A percentile compares a stretch with the other conserved stretches of the same genome.
phyloP scores from a whole-genome alignment of 2,329 filamentous ascomycete genomes.

The Mycogone perniciosa region DNA sequence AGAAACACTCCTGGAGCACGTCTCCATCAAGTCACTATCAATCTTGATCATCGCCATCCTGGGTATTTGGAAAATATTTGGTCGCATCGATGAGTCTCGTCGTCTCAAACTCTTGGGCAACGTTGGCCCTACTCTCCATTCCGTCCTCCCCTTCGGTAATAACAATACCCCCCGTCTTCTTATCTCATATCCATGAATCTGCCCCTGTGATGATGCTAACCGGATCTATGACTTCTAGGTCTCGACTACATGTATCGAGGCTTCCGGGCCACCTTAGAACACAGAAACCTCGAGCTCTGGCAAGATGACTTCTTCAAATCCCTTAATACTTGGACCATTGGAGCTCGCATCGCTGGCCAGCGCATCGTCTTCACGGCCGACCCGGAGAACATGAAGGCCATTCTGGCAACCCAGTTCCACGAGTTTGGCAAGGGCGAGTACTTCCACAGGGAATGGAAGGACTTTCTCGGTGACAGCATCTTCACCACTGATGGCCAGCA shows the following conservation, averaged over 20 bases:
- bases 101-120: slow-evolving; percentile 42
- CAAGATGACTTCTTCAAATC: slow-evolving; percentile 38
- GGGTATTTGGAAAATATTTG: slow-evolving; percentile 31
- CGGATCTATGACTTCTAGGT: slow-evolving; percentile 30
- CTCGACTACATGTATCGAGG: slow-evolving; percentile 57
- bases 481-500: slow-evolving; percentile 71
- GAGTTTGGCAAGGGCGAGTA: slow-evolving; percentile 76
- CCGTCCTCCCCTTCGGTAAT: slow-evolving; percentile 41
- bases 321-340: slow-evolving; percentile 48
- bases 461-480: slow-evolving; percentile 68
- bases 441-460: slow-evolving; percentile 70
- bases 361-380: slow-evolving; percentile 73
- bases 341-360: slow-evolving; percentile 47
- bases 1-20: slow-evolving; percentile 38
- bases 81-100: slow-evolving; percentile 34
- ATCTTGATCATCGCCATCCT: slow-evolving; percentile 33
- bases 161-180: slow-evolving; percentile 13
- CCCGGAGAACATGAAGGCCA: slow-evolving; percentile 83
- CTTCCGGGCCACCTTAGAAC: slow-evolving; percentile 43
- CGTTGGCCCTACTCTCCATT: slow-evolving; percentile 31
- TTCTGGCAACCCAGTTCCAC: slow-evolving; percentile 74
- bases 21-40: slow-evolving; percentile 36
- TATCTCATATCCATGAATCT: background rate
- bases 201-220: background rate
- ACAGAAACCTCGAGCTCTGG: slow-evolving; percentile 61